A percentile compares a stretch with the other conserved stretches of the same genome.
phyloP scores from a whole-genome alignment of 257 asterid genomes.

The Anisodus acutangulus region DNA sequence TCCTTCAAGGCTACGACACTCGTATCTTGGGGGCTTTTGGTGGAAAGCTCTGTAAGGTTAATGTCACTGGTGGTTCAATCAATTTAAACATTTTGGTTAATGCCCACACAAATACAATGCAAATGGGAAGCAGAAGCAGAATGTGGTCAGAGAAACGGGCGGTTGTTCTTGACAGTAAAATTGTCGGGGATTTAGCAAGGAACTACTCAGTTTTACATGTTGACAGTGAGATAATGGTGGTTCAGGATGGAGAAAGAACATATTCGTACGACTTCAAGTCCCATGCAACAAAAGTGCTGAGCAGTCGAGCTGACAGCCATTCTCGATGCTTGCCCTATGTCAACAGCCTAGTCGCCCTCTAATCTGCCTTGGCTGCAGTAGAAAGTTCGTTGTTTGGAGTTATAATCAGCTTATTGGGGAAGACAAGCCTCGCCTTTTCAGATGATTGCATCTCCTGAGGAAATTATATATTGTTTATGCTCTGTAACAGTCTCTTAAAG shows the following conservation, averaged over 20 bases:
- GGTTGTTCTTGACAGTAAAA: slow-evolving; percentile 36
- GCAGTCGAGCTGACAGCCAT: neutral
- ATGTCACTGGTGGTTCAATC: slow-evolving; percentile 7
- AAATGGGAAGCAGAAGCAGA: slow-evolving; percentile 32
- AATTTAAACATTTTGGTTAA: slow-evolving; percentile 30
- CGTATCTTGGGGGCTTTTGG: slow-evolving; percentile 36
- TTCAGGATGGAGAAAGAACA: slow-evolving; percentile 21
- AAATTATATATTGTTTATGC: neutral
- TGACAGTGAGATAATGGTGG: slow-evolving; percentile 39
- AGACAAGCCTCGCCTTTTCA: neutral
- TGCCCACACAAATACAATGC: slow-evolving; percentile 46
- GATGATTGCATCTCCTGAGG: neutral
- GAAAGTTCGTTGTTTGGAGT: slow-evolving; percentile 13
- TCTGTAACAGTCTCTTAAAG: neutral
- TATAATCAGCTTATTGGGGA: neutral
- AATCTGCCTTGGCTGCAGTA: slow-evolving; percentile 3
- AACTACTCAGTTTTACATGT: slow-evolving; percentile 21
- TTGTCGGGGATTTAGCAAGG: neutral
- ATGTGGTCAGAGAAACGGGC: slow-evolving; percentile 35
- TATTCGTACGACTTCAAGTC: slow-evolving; percentile 37
- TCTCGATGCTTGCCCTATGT: slow-evolving; percentile 46
- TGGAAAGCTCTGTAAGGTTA: slow-evolving; percentile 49
- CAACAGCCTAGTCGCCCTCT: slow-evolving; percentile 54
- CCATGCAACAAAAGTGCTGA: slow-evolving; percentile 36
- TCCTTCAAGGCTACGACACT: slow-evolving; percentile 12